Base-by-base conservation (phyloP, 208 protist genomes). In the Naegleria fowleri region DNA sequence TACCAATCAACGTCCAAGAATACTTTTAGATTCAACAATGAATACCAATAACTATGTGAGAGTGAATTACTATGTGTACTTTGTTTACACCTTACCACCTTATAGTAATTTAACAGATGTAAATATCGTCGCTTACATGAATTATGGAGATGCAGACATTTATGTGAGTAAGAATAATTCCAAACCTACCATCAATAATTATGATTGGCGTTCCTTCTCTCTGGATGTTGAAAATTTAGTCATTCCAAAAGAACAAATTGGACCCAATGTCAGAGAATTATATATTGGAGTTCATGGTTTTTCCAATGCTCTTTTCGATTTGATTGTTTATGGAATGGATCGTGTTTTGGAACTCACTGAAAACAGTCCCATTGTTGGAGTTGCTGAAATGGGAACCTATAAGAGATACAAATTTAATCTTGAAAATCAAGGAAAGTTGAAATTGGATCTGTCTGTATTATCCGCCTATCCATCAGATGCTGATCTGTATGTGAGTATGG, bases 91-190 rank as follows among this genome's bases (percentile, higher is more conserved):
- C 25, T 19, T 87, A 36, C 19, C 16, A 13, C 15, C 36, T 38
- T 67, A 67, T 11, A 40, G 16, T 41, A 29, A 43, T 40, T 1
- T n/a, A 1, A 40, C 19, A 40, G 48, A 67, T 25, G 25, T 89
- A 9, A 89, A 9, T 25, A 89, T 67, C 29, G 0, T 40, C 0
- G 25, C 33, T 29, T 41, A 41, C 22, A n/a, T 40, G 25, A 6
- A 67, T 29, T 29, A 41, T 41, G 86, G 86, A 36, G 86, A 89
- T 89, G 36, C 48, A 29, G 86, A 89, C 67, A 7, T 89, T 40
- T 89, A 89, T 67, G 43, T 59, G 6, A 67, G 48, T 15, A 89
- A 22, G 15, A 67, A 67, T 39, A 67, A 5, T 41, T 38, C 40
- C 0, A 59, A 11, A 39, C 86, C 86, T 25, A 89, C 86, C 3